These are phyloP conservation scores for Monosporascus sp. DNA, from an alignment of 2,329 filamentous ascomycete species.

Conservation along the genomic window DNA sequence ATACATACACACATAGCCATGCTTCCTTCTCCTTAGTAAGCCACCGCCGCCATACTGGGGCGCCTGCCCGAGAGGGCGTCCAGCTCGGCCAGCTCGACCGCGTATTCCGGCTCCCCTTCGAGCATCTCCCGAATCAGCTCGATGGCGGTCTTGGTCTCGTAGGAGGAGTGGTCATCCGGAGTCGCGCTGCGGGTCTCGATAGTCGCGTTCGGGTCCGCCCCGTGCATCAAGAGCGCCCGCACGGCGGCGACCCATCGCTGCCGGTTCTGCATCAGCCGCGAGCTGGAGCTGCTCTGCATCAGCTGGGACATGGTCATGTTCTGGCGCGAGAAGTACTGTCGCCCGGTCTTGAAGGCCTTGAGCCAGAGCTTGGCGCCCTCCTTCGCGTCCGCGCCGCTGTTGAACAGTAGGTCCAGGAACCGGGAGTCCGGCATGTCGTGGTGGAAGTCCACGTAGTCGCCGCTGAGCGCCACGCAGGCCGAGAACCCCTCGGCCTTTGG, in stretches of 20 bases:
- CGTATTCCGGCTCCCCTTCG: slow-evolving; percentile 27
- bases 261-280: slow-evolving; percentile 24
- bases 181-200: slow-evolving; percentile 18
- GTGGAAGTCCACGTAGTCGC: slow-evolving; percentile 27
- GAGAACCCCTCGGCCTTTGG: slow-evolving; percentile 26
- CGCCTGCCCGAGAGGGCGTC: slow-evolving; percentile 23
- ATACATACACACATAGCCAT: too few species aligned
- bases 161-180: slow-evolving; percentile 15
- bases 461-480: slow-evolving; percentile 24
- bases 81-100: slow-evolving; percentile 23
- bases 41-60: slow-evolving; percentile 13
- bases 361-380: slow-evolving; percentile 19
- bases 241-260: slow-evolving; percentile 25
- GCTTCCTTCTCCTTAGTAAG: too few species aligned
- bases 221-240: slow-evolving; percentile 23
- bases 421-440: slow-evolving; percentile 27
- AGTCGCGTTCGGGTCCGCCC: slow-evolving; percentile 23
- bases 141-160: slow-evolving; percentile 19
- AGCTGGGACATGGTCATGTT: slow-evolving; percentile 26
- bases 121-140: slow-evolving; percentile 25
- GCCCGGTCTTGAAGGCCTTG: slow-evolving; percentile 22
- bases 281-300: slow-evolving; percentile 23
- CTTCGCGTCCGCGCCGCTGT: slow-evolving; percentile 19
- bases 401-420: slow-evolving; percentile 22
- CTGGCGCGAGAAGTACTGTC: slow-evolving; percentile 24